Percentiles rank a stretch among this genome's conserved stretches.
These are phyloP conservation scores for Aspergillus sclerotialis DNA, from an alignment of 2,329 filamentous ascomycete species.

Conservation along the genomic window DNA sequence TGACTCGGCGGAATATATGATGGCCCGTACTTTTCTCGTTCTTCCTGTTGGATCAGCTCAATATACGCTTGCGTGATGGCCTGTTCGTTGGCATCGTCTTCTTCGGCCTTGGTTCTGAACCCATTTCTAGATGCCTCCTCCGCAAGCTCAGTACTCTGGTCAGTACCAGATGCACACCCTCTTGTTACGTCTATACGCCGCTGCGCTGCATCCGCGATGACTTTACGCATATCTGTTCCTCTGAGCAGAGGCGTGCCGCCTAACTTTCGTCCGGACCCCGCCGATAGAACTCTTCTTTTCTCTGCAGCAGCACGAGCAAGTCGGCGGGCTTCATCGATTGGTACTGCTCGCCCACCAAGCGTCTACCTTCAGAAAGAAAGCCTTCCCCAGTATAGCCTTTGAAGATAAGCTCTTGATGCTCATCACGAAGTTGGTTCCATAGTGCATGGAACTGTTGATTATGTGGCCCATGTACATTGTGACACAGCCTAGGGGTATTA, in stretches of 20 bases:
- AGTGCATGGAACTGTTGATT: constrained; percentile 74
- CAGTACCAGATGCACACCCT: constrained; percentile 69
- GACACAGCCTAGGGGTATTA: constrained; percentile 52
- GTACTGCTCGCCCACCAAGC: constrained; percentile 62
- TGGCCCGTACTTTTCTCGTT: constrained; percentile 52
- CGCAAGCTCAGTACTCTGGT: constrained; percentile 59
- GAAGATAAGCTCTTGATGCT: constrained; percentile 65
- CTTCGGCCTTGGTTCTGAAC: constrained; percentile 75
- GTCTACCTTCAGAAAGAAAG: constrained; percentile 69
- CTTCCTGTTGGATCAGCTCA: constrained; percentile 79
- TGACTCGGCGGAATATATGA: constrained; percentile 48
- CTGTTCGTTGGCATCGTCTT: constrained; percentile 80
- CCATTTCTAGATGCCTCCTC: constrained; percentile 64
- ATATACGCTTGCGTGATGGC: constrained; percentile 81
- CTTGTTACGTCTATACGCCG: constrained; percentile 59
- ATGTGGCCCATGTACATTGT: constrained; percentile 79
- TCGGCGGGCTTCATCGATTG: constrained; percentile 65
- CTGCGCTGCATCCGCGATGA: constrained; percentile 66
- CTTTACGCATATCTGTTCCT: constrained; percentile 62
- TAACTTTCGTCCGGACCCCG: constrained; percentile 63
- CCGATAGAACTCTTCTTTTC: constrained; percentile 52
- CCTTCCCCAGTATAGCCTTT: constrained; percentile 90
- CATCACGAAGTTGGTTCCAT: constrained; percentile 84
- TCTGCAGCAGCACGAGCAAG: constrained; percentile 69
- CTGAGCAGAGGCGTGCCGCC: constrained; percentile 55